A percentile compares a stretch with the other conserved stretches of the same genome.
phyloP scores from a whole-genome alignment of 331 rosid genomes.

The Rhamnella rubrinervis region DNA sequence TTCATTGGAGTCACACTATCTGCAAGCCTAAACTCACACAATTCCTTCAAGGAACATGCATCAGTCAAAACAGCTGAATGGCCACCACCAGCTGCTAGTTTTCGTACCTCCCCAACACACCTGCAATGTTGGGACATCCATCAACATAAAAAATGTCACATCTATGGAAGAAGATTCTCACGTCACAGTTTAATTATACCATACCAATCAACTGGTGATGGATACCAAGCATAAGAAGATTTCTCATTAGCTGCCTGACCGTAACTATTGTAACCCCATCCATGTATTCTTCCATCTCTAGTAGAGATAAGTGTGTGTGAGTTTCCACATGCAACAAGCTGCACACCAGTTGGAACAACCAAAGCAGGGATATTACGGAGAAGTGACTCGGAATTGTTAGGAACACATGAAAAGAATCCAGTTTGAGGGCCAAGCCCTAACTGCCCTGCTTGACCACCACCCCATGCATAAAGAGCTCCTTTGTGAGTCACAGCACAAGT shows the following conservation, averaged over 20 bases:
- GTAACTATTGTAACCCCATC: slow-evolving; percentile 96
- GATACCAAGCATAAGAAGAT: slow-evolving; percentile 91
- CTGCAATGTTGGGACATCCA: slow-evolving; percentile 36
- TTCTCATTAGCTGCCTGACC: slow-evolving; percentile 96
- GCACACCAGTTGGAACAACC: slow-evolving; percentile 74
- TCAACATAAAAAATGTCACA: slow-evolving; percentile 12
- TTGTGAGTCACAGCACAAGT: slow-evolving; percentile 74
- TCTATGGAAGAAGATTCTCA: slow-evolving; percentile 15
- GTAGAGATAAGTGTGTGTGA: slow-evolving; percentile 80
- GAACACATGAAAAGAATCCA: slow-evolving; percentile 72
- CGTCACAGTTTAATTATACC: slow-evolving; percentile 15
- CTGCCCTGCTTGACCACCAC: slow-evolving; percentile 92
- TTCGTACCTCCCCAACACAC: slow-evolving; percentile 91
- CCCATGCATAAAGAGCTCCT: slow-evolving; percentile 94
- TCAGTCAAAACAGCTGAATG: slow-evolving; percentile 95
- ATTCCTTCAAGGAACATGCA: slow-evolving; percentile 87
- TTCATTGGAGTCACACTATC: slow-evolving; percentile 62
- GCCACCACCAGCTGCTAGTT: slow-evolving; percentile 98
- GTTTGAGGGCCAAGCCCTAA: slow-evolving; percentile 87
- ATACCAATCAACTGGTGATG: slow-evolving; percentile 94
- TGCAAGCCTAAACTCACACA: slow-evolving; percentile 86
- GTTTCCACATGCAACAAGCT: slow-evolving; percentile 87
- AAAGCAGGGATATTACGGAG: slow-evolving; percentile 73
- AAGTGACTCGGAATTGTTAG: slow-evolving; percentile 57
- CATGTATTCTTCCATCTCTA: slow-evolving; percentile 82